Evolutionary conservation across 345 rosid species (phyloP).

Genomic region (Lagerstroemia speciosa): DNA sequence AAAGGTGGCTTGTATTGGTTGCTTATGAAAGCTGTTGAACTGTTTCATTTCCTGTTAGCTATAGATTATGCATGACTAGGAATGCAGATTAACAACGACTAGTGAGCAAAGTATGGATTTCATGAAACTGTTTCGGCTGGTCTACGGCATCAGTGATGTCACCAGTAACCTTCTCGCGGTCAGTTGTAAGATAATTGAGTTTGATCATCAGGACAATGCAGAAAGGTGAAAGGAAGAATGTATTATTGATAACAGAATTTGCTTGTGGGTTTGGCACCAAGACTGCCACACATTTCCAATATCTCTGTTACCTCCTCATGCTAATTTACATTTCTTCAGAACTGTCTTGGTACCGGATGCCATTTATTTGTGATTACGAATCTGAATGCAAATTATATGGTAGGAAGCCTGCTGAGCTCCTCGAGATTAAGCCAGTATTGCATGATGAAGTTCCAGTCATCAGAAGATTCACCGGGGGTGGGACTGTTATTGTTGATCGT

Average conservation of each 20-base stretch:
- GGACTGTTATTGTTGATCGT: conserved; percentile 74
- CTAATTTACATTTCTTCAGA: background rate
- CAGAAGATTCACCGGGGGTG: conserved; percentile 82
- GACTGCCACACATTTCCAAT: no score
- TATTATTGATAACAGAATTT: background rate
- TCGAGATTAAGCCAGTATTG: conserved; percentile 52
- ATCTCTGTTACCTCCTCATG: no score
- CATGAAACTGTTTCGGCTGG: background rate
- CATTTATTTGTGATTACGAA: conserved; percentile 1
- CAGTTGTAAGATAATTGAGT: background rate
- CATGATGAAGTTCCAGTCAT: conserved; percentile 60
- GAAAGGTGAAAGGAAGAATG: no score
- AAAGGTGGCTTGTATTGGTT: background rate
- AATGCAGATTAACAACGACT: background rate
- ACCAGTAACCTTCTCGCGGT: background rate
- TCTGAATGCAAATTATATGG: conserved; percentile 9
- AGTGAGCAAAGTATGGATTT: background rate
- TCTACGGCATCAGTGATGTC: background rate
- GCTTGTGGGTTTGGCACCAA: no score
- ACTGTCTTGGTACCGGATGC: background rate
- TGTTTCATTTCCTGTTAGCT: background rate
- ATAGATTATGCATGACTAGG: background rate
- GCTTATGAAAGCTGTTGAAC: background rate
- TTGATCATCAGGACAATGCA: no score
- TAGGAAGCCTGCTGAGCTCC: conserved; percentile 67